phyloP scores from a whole-genome alignment of 139 green algal genomes.

The Bryopsis sp. region DNA sequence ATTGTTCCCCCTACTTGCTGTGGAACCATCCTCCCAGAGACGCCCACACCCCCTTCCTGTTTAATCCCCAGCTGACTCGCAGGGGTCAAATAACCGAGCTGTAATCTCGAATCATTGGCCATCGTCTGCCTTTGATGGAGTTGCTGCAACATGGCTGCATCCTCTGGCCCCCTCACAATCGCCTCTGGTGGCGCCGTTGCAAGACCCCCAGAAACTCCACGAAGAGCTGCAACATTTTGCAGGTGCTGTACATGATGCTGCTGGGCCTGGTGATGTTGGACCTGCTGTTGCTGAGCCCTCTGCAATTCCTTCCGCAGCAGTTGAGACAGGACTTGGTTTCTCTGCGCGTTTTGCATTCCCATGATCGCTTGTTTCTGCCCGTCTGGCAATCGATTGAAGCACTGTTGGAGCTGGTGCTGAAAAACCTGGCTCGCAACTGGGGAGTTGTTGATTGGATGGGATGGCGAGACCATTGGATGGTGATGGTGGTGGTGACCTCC shows the following conservation, averaged over 20 bases:
- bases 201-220: too few species aligned
- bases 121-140: too few species aligned
- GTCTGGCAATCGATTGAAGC: background rate
- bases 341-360: background rate
- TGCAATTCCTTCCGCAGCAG: background rate
- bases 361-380: background rate
- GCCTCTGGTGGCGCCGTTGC: too few species aligned
- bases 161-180: too few species aligned
- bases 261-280: too few species aligned
- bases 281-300: background rate
- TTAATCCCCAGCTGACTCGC: too few species aligned
- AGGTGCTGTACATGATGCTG: background rate
- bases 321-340: background rate
- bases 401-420: background rate
- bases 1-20: too few species aligned
- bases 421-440: background rate
- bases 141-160: too few species aligned
- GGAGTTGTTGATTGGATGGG: background rate
- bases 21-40: too few species aligned
- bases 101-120: too few species aligned
- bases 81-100: too few species aligned
- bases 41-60: too few species aligned
- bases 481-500: slow-evolving; percentile 17
- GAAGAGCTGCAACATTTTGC: background rate
- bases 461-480: slow-evolving; percentile 10